These are phyloP conservation scores for Niveomyces coronatus DNA, from an alignment of 2,329 filamentous ascomycete genomes.

Conservation along the genomic window DNA sequence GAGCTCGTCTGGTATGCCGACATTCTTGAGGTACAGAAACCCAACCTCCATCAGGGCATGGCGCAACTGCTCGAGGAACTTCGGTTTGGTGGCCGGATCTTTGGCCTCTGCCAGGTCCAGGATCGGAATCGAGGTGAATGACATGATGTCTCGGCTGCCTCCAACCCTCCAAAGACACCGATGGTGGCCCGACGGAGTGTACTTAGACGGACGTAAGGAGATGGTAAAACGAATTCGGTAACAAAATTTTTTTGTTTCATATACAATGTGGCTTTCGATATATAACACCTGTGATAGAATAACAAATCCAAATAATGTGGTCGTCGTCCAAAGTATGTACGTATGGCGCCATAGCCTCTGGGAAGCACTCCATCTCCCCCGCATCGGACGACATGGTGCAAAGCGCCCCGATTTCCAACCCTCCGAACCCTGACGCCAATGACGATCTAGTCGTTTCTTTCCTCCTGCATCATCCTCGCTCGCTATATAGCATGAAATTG, in stretches of 20 bases:
- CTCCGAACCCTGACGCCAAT: conserved; percentile 1
- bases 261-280: conserved; percentile 5
- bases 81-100: conserved; percentile 55
- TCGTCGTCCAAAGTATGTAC: not conserved
- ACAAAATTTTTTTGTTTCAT: not conserved
- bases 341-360: conserved; percentile 11
- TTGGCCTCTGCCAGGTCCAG: conserved; percentile 62
- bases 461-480: not conserved
- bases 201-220: too few species aligned
- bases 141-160: conserved; percentile 32
- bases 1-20: conserved; percentile 57
- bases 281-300: not conserved
- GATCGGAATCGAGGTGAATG: conserved; percentile 67
- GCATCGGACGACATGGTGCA: too few species aligned
- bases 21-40: conserved; percentile 76
- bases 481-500: not conserved
- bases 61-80: conserved; percentile 60
- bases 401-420: too few species aligned
- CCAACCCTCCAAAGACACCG: not conserved
- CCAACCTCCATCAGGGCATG: conserved; percentile 77
- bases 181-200: not conserved
- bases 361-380: too few species aligned
- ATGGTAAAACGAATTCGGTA: too few species aligned
- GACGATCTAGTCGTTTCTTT: conserved; percentile 11
- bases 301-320: not conserved